A percentile compares a stretch with the other conserved stretches of the same genome.
Evolutionary conservation across 23 red algal species (phyloP).

Genomic region (Gracilaria vermiculophylla): DNA sequence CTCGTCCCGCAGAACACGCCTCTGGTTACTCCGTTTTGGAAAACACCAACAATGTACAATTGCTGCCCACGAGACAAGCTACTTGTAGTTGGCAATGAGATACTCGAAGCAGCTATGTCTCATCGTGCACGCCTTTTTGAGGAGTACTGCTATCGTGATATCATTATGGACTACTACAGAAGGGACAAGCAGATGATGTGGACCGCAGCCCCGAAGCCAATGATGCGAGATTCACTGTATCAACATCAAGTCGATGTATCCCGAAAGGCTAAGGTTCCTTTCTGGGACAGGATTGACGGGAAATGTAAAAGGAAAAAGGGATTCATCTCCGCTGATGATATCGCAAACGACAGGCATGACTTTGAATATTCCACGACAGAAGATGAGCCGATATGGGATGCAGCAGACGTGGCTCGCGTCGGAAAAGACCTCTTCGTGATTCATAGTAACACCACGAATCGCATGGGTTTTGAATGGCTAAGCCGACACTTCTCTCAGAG

Average conservation of each 20-base stretch:
- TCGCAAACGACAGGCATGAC: background rate
- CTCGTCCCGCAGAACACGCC: constrained; percentile 8
- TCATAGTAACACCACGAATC: constrained; percentile 41
- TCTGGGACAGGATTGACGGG: constrained; percentile 20
- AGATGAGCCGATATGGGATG: constrained; percentile 38
- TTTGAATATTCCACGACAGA: constrained; percentile 29
- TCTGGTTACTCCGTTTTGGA: constrained; percentile 18
- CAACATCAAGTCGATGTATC: constrained; percentile 3
- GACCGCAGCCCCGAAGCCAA: constrained; percentile 33
- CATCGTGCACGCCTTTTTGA: constrained; percentile 24
- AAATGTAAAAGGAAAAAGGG: background rate
- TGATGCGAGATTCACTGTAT: constrained; percentile 34
- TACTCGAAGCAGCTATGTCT: constrained; percentile 21
- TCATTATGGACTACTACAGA: constrained; percentile 29
- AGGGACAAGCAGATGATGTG: constrained; percentile 31
- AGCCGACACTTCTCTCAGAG: constrained; percentile 5
- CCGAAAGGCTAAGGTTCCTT: background rate
- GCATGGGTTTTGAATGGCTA: constrained; percentile 28
- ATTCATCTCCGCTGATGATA: background rate
- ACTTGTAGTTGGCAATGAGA: constrained; percentile 15
- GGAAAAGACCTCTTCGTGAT: constrained; percentile 30
- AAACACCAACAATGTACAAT: constrained; percentile 18
- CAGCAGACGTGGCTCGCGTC: constrained; percentile 11
- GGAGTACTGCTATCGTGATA: constrained; percentile 34
- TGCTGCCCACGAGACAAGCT: constrained; percentile 44